Percentiles rank a stretch among this genome's conserved stretches.
These are phyloP conservation scores for Melastoma candidum DNA, from an alignment of 441 rosid genomes.

Conservation along the genomic window DNA sequence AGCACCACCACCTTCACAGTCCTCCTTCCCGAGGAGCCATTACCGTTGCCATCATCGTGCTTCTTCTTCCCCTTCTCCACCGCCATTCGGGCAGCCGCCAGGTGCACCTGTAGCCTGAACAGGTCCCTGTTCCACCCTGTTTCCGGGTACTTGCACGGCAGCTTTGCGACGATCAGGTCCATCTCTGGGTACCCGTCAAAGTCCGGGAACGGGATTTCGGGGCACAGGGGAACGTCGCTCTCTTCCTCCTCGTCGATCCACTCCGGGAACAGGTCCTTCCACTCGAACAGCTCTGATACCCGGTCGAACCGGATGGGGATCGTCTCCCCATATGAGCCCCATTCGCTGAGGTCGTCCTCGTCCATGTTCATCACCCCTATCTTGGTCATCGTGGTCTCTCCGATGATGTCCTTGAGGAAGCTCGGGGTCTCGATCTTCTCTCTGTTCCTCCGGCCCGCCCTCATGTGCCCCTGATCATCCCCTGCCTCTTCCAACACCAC, in stretches of 20 bases:
- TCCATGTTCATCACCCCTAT: slow-evolving; percentile 75
- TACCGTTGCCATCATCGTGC: not conserved
- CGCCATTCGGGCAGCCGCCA: slow-evolving; percentile 54
- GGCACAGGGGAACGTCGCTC: slow-evolving; percentile 48
- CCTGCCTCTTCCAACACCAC: too few relatives aligned
- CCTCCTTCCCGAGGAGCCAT: slow-evolving; percentile 31
- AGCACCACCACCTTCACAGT: slow-evolving; percentile 53
- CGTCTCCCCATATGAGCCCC: slow-evolving; percentile 46
- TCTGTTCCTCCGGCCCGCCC: too few relatives aligned
- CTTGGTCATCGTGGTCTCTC: not conserved
- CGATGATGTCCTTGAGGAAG: too few relatives aligned
- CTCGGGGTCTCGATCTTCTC: too few relatives aligned
- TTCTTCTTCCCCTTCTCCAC: slow-evolving; percentile 51
- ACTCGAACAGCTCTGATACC: slow-evolving; percentile 50
- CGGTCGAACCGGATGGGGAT: slow-evolving; percentile 37
- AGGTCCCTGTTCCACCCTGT: slow-evolving; percentile 75
- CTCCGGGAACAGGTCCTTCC: slow-evolving; percentile 82
- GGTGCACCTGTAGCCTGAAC: slow-evolving; percentile 69
- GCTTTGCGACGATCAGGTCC: slow-evolving; percentile 65
- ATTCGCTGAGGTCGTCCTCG: slow-evolving; percentile 37
- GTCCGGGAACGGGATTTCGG: slow-evolving; percentile 81
- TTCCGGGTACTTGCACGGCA: slow-evolving; percentile 68
- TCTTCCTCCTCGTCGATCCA: slow-evolving; percentile 98
- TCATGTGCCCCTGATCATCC: too few relatives aligned
- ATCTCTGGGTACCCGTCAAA: slow-evolving; percentile 28